Base-by-base conservation (phyloP, 306 rosid genomes). In the Trifolium fragiferum region DNA sequence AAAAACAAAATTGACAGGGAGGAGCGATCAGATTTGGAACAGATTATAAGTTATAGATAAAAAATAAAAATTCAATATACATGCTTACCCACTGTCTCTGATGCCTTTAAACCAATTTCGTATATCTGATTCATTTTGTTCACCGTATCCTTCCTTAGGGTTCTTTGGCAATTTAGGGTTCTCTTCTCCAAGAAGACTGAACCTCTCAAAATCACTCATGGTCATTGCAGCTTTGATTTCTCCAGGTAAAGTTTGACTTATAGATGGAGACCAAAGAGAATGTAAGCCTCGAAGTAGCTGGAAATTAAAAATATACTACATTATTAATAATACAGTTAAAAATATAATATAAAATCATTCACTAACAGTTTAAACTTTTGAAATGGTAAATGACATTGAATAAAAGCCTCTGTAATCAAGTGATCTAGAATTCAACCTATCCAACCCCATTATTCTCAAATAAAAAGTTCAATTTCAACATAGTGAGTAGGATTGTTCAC, bases 81-180 rank as follows among this genome's bases (percentile, higher is more conserved):
- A 53, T 27, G 80, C 96, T 30, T 87, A 94, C 98, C 96, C 97
- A 70, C 98, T 90, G 80, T 94, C 99, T 87, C 97, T 85, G 83
- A 92, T 84, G 38, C 99, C 92, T 78, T 94, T 94, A 80, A 92
- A 81, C 99, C 97, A 92, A 72, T 94, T 94, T 57, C 98, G 93
- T 71, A 89, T 85, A 62, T 92, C 93, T 49, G 89, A 77, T 68
- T 86, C 97, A 74, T 78, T 91, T 68, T 90, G 75, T 77, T 94
- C 95, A 19, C 79, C 72, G 66, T 77, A 76, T 55, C 93, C 95
- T 87, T 90, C 97, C 82, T 84, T 92, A 74, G 83, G 64, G 79
- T 86, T 84, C 81, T 90, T 94, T 14, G 87, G 80, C 32, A 82
- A 78, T 82, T 94, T 94, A 64, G 87, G 85, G 86, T 82, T 87